Percentiles rank a stretch among this genome's conserved stretches.
Conservation (phyloP, 2,329 filamentous ascomycete genomes). For the Alternaria sp. region DNA sequence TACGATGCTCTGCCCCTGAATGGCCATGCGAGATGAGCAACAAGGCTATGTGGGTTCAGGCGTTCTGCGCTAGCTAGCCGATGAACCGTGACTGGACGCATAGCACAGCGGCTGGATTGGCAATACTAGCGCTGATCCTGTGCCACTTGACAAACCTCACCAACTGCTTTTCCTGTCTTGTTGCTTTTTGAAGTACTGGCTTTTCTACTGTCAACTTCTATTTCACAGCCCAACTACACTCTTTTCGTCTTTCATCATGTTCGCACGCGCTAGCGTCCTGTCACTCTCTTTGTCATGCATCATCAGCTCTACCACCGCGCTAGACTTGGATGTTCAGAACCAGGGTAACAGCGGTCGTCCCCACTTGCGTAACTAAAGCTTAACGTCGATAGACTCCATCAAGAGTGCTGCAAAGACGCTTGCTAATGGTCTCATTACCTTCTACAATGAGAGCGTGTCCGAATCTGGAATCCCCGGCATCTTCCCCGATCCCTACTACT, state of each 20-base stretch:
- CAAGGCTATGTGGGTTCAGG: not conserved
- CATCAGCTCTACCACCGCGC: slow-evolving; percentile 5
- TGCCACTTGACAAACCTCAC: not conserved
- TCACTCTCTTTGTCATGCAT: slow-evolving; percentile 27
- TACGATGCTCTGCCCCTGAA: not conserved
- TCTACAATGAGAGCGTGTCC: slow-evolving; percentile 24
- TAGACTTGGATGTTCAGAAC: slow-evolving; percentile 31
- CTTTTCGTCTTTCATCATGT: slow-evolving; percentile 21
- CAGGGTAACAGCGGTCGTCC: slow-evolving; percentile 11
- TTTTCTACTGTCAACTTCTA: not conserved
- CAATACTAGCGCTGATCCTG: not conserved
- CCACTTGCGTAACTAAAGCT: not conserved
- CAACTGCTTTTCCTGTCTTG: not conserved
- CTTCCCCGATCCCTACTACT: slow-evolving; percentile 29
- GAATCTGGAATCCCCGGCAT: slow-evolving; percentile 19
- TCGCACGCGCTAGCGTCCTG: slow-evolving; percentile 14
- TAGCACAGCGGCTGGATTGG: not conserved
- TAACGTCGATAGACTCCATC: slow-evolving; percentile 29
- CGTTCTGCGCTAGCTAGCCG: not conserved
- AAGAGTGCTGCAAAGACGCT: slow-evolving; percentile 28
- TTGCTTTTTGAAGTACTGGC: not conserved
- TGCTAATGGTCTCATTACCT: slow-evolving; percentile 25
- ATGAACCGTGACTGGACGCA: not conserved
- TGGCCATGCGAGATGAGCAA: not conserved
- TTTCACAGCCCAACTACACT: not conserved